Evolutionary conservation across 148 eudicot species (phyloP), one percentile per base, ranked within the genome.

Genomic region (Dianthus caryophyllus): DNA sequence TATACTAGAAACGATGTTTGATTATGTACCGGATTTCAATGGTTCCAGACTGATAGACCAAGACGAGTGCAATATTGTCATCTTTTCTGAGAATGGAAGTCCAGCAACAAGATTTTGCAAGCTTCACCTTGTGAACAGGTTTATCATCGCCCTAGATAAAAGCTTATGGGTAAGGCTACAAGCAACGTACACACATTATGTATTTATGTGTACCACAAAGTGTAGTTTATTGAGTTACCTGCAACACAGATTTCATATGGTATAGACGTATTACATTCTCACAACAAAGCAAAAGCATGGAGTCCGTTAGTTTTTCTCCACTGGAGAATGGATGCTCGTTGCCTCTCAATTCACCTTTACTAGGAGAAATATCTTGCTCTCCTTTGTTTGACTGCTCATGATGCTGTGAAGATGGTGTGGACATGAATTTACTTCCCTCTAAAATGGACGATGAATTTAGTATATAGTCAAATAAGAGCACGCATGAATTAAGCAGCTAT

Each of bases 31-130:
- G 85, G 73, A 89, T 73, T 77, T 89, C 96, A 27, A 89, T 22
- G 17, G 54, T 75, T 73, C 96, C 92, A 46, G 96, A 79, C 55
- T 80, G 79, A 57, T 81, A 89, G 48, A 78, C 77, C 73, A 87
- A 75, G 41, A 78, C 65, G 53, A 89, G 68, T 56, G 84, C 90
- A 59, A 72, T 70, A 66, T 71, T 78, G 62, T 70, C 89, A 75
- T 76, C 82, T 75, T 81, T 81, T 64, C 59, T 76, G 48, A 81
- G 72, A 54, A 77, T 81, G 61, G 88, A 62, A 60, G 91, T 80
- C 90, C 90, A 89, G 74, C 88, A 87, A 72, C 96, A 87, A 66
- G 85, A 74, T 55, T 73, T 83, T 30, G 75, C 69, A 67, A 89
- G 89, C 71, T 80, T 78, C 65, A 84, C 83, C 80, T 83, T 87